These are phyloP conservation scores for Exophiala calicioides DNA, from an alignment of 2,329 filamentous ascomycete species.

Conservation along the genomic window DNA sequence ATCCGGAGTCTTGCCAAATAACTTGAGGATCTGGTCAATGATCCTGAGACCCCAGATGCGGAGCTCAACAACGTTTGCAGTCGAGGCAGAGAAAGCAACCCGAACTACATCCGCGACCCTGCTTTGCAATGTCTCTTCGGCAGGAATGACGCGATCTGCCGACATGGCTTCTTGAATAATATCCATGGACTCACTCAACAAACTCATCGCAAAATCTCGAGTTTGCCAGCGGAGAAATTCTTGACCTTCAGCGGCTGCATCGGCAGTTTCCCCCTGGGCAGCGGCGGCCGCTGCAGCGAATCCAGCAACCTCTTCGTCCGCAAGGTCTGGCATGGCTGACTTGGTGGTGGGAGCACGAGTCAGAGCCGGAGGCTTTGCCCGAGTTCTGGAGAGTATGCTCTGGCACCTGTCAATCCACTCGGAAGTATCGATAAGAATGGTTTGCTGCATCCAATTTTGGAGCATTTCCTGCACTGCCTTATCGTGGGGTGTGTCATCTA, in stretches of 20 bases:
- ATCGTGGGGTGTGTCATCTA: slow-evolving; percentile 76
- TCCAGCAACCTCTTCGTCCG: slow-evolving; percentile 94
- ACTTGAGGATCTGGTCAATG: slow-evolving; percentile 83
- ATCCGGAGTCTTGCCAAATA: slow-evolving; percentile 93
- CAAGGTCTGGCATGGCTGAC: slow-evolving; percentile 68
- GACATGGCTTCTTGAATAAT: slow-evolving; percentile 77
- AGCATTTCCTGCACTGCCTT: slow-evolving; percentile 83
- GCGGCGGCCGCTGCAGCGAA: slow-evolving; percentile 75
- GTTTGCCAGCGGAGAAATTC: slow-evolving; percentile 96
- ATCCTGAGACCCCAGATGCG: slow-evolving; percentile 91
- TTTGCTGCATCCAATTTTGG: slow-evolving; percentile 90
- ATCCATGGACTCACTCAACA: slow-evolving; percentile 77
- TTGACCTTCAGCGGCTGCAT: slow-evolving; percentile 62
- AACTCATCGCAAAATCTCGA: slow-evolving; percentile 87
- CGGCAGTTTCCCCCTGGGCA: slow-evolving; percentile 58
- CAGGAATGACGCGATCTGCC: slow-evolving; percentile 74
- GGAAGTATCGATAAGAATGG: slow-evolving; percentile 74
- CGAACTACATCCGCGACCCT: slow-evolving; percentile 89
- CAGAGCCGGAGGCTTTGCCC: slow-evolving; percentile 61
- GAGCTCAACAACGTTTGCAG: slow-evolving; percentile 85
- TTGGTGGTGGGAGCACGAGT: slow-evolving; percentile 35
- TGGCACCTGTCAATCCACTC: slow-evolving; percentile 91
- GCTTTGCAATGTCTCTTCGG: slow-evolving; percentile 75
- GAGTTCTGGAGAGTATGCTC: slow-evolving; percentile 82
- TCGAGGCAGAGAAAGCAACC: slow-evolving; percentile 97